Percentiles rank a stretch among this genome's conserved stretches.
Conservation (phyloP, 139 green algal species). For the Astrephomene gubernaculifera region DNA sequence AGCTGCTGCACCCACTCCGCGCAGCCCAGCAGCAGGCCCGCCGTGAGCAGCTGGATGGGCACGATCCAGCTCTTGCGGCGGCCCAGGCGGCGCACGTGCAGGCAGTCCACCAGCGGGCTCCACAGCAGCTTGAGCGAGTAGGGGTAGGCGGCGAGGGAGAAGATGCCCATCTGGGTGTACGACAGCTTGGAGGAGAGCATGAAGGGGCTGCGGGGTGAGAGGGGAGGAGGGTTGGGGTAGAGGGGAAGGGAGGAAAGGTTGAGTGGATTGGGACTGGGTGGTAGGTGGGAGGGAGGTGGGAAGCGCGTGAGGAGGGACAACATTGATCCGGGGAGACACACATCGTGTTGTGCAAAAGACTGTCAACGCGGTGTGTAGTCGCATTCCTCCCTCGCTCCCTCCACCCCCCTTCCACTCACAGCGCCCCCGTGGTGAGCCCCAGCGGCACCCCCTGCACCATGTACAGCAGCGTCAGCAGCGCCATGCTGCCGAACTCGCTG, state of each 20-base stretch:
- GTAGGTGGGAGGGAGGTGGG: too few relatives aligned
- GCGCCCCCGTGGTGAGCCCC: conserved; percentile 85
- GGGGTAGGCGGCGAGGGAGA: conserved; percentile 87
- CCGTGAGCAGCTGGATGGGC: conserved; percentile 73
- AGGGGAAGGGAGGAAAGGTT: too few relatives aligned
- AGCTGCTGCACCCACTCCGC: conserved; percentile 45
- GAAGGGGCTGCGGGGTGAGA: conserved; percentile 78
- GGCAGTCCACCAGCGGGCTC: conserved; percentile 90
- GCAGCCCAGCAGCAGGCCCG: conserved; percentile 49
- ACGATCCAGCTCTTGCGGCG: conserved; percentile 91
- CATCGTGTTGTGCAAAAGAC: too few relatives aligned
- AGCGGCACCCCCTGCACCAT: conserved; percentile 91
- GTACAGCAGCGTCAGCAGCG: conserved; percentile 89
- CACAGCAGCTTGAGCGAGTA: conserved; percentile 97
- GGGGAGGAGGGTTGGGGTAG: background rate
- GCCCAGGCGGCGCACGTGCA: conserved; percentile 76
- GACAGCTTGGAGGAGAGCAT: conserved; percentile 83
- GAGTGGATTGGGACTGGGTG: too few relatives aligned
- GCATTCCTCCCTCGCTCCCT: too few relatives aligned
- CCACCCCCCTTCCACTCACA: conserved; percentile 71
- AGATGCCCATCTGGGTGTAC: conserved; percentile 89
- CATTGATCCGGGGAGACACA: too few relatives aligned
- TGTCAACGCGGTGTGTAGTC: too few relatives aligned
- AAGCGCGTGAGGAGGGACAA: too few relatives aligned
- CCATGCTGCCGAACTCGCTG: conserved; percentile 74